These are phyloP conservation scores for Exophiala calicioides DNA, from an alignment of 2,329 filamentous ascomycete species.

Conservation along the genomic window DNA sequence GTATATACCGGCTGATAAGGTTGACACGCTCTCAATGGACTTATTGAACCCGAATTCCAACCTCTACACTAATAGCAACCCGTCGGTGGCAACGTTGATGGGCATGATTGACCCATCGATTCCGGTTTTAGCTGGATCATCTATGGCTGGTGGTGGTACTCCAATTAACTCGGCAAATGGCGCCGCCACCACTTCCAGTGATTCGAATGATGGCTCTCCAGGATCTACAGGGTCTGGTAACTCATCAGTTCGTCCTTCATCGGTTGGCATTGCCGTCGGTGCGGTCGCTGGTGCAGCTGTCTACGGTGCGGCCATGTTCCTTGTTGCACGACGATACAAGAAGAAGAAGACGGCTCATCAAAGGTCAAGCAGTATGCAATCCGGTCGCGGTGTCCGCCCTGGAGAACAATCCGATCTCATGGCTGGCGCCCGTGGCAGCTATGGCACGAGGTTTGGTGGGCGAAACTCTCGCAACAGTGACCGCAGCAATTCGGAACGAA, in stretches of 20 bases:
- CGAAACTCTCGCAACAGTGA: conserved; percentile 65
- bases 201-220: conserved; percentile 46
- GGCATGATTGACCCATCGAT: conserved; percentile 81
- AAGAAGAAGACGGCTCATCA: conserved; percentile 77
- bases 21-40: conserved; percentile 67
- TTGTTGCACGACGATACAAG: conserved; percentile 86
- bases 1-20: conserved; percentile 71
- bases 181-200: conserved; percentile 39
- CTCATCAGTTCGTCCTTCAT: conserved; percentile 46
- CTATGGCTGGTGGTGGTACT: conserved; percentile 43
- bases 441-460: conserved; percentile 43
- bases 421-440: conserved; percentile 58
- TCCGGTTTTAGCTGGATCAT: conserved; percentile 59
- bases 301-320: conserved; percentile 95
- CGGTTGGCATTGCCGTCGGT: conserved; percentile 70
- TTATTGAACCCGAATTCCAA: conserved; percentile 70
- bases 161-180: conserved; percentile 36
- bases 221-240: conserved; percentile 49
- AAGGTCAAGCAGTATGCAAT: conserved; percentile 71
- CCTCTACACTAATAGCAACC: conserved; percentile 70
- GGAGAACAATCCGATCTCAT: conserved; percentile 41
- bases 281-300: conserved; percentile 76
- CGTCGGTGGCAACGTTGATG: conserved; percentile 71
- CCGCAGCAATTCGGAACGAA: conserved; percentile 53
- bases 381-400: conserved; percentile 51